Base-by-base conservation (phyloP, 1,139 yeast species). In the Yamadazyma atmosphaerica region DNA sequence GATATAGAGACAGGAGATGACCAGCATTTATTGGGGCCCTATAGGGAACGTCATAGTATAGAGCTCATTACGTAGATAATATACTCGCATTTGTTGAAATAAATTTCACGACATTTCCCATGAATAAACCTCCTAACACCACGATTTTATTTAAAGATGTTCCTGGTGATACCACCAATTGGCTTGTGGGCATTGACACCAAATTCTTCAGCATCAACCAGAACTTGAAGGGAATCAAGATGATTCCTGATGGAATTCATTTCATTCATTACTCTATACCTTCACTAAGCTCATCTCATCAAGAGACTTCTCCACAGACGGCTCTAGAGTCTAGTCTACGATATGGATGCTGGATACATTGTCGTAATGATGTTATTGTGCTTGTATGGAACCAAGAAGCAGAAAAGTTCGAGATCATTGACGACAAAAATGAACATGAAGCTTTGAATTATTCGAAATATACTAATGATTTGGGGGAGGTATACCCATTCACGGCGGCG, bases 61-160 rank as follows among this genome's bases (percentile, higher is more conserved):
- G 70, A 64, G 44, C 52, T 65, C 43, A 55, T 64, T 22, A 61
- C 65, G 5, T 63, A 50, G 44, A n/a, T n/a, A n/a, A n/a, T n/a
- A n/a, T n/a, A n/a, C n/a, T n/a, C n/a, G n/a, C n/a, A n/a, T n/a
- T n/a, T n/a, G n/a, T n/a, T n/a, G n/a, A 24, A 11, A 24, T 3
- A 7, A 16, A 26, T 13, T 28, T 19, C 31, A 21, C 15, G 16
- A 28, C 16, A 26, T 28, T n/a, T 15, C 5, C 12, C 14, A 47
- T 44, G 52, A 43, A 39, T 30, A 45, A 42, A 32, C 64, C 65
- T 3, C 65, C 65, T n/a, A 31, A 47, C 16, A 41, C 55, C 4
- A 61, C 67, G 1, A 40, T 61, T 6, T 19, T 58, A 6, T 46
- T 50, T 27, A 46, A 40, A 30, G 45, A 47, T 4, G 38, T 54